Evolutionary conservation across 345 rosid genomes (phyloP), one percentile per base, ranked within the genome.

Genomic region (Populus pruinosa): DNA sequence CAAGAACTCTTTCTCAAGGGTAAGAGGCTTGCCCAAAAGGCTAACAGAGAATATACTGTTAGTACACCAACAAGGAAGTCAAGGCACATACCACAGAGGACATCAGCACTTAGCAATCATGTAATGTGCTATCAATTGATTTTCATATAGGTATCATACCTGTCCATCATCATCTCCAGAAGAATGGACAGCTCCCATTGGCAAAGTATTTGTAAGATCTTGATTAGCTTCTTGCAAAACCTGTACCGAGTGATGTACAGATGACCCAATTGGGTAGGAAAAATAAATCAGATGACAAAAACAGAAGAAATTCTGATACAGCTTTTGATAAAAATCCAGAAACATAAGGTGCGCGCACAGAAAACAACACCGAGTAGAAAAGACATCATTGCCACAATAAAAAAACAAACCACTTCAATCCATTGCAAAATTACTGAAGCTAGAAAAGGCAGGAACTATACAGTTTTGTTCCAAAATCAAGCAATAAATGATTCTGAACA

Each of bases 81-180:
- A 41, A 41, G 47, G 11, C 10, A 8, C 47, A 41, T 41, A 41
- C 13, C 47, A 41, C 47, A 41, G 10, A 8, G 47, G 47, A 41
- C 47, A 75, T 47, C 3, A 65, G n/a, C 44, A 14, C 6, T 63
- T 25, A 21, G 36, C 2, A 47, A 33, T 35, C 17, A 18, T 29
- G 39, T 21, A 25, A 67, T 29, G 44, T 66, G 75, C 27, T 41
- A 69, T 61, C 49, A 21, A 44, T 35, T 31, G 49, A 27, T 61
- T 21, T 14, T 68, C 23, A 41, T n/a, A n/a, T 55, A 63, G 35
- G 77, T 21, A 36, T 36, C 23, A 36, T 80, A 90, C 92, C 94
- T 86, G 89, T 35, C 87, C 92, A 80, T 88, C 91, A 67, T 87
- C 90, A 82, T 87, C 89, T 18, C 79, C 91, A 31, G 92, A 80